Evolutionary conservation across 257 asterid species (phyloP), one percentile per base, ranked within the genome.

Genomic region (Primulina huaijiensis): DNA sequence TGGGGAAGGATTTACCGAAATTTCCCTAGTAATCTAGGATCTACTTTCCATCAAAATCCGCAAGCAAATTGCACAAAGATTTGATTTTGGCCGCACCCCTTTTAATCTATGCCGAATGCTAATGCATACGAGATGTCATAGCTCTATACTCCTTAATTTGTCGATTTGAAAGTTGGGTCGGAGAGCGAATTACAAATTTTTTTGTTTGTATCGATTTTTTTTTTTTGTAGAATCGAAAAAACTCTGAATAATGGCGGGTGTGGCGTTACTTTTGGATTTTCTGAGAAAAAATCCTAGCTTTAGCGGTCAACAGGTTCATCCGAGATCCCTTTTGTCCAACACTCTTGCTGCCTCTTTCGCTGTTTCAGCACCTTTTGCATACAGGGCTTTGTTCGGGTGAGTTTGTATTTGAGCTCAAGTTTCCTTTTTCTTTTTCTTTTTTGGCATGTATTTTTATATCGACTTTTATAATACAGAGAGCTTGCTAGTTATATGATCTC

Each of bases 301-400:
- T 40, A 78, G 77, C 71, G 74, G 76, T 31, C 80, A 78, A 55
- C 33, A 85, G 59, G 71, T 90, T 33, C 81, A 70, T 65, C 85
- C 95, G 16, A 68, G 79, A 68, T 79, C 79, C n/a, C 64, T 79
- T 14, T 82, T 85, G 81, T 76, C 88, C 77, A 75, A 80, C 76
- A 74, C 76, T 59, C 68, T 77, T 31, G 81, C 83, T 50, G 37
- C 85, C 60, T 77, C 88, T 37, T 72, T 82, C 19, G 86, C 86
- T 46, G 60, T 80, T 65, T 35, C 78, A 31, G 65, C 89, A 59
- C 97, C 93, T 27, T 85, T 90, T 74, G 88, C 95, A 10, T 74
- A 80, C 60, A 79, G 84, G 72, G 80, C 89, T 56, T 65, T 87
- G 6, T 74, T 85, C 11, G 83, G 95, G 95, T 87, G 75, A 62